Conservation (phyloP, 129 eudicot species). For the Pulicaria dysenterica region DNA sequence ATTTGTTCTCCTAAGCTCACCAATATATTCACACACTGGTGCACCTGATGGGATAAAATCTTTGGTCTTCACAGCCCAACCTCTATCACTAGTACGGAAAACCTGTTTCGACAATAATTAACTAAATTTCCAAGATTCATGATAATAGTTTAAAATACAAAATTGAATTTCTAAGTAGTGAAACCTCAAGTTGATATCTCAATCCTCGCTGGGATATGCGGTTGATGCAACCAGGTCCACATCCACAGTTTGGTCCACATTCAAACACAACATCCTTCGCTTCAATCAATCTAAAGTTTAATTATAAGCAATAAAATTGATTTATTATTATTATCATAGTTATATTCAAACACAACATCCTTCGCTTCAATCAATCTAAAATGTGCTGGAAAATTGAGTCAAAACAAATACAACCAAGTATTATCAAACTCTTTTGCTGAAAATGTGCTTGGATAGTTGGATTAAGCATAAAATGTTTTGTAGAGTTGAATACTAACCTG, state of each 20-base stretch:
- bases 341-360: conserved; percentile 52
- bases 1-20: conserved; percentile 43
- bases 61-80: conserved; percentile 53
- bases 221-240: conserved; percentile 49
- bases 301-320: too few species aligned
- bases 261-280: conserved; percentile 52
- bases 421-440: too few species aligned
- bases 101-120: conserved; percentile 23
- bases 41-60: conserved; percentile 53
- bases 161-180: neutral
- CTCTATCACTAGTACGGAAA: conserved; percentile 44
- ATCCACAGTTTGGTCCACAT: conserved; percentile 53
- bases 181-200: conserved; percentile 48
- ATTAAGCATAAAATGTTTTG: neutral
- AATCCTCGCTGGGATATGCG: conserved; percentile 45
- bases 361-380: conserved; percentile 45
- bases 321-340: too few species aligned
- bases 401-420: too few species aligned
- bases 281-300: conserved; percentile 37
- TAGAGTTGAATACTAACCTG: conserved; percentile 36
- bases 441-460: too few species aligned
- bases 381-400: neutral
- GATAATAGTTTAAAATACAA: neutral
- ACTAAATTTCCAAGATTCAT: neutral
- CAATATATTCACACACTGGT: conserved; percentile 48